Conservation (phyloP, 2,329 filamentous ascomycete species). For the Emmonsiellopsis sp. region DNA sequence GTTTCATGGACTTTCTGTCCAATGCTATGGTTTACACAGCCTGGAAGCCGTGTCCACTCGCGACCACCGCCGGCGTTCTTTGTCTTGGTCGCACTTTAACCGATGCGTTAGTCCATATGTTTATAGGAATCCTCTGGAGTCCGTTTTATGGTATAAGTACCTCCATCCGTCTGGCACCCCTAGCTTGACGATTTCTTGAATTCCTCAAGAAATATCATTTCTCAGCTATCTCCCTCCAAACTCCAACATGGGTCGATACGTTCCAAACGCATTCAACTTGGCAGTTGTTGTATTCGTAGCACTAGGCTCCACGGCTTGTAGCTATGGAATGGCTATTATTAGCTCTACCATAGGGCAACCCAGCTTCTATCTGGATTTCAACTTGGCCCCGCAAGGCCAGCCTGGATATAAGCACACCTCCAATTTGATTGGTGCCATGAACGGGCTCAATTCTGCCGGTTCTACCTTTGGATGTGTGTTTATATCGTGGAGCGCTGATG, state of each 20-base stretch:
- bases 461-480: constrained; percentile 27
- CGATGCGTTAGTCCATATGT: no score
- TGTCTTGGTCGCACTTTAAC: no score
- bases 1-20: no score
- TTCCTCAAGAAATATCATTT: background rate
- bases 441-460: constrained; percentile 38
- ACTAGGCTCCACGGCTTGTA: constrained; percentile 24
- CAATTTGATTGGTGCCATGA: constrained; percentile 35
- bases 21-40: no score
- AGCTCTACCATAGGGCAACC: constrained; percentile 39
- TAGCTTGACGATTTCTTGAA: background rate
- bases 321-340: constrained; percentile 28
- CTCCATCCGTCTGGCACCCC: no score
- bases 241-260: constrained; percentile 4
- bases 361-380: constrained; percentile 35
- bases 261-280: constrained; percentile 23
- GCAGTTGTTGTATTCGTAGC: constrained; percentile 25
- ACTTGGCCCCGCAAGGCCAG: constrained; percentile 27
- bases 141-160: no score
- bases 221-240: background rate
- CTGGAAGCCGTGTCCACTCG: no score
- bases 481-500: constrained; percentile 32
- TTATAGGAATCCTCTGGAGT: no score
- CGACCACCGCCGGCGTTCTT: no score
- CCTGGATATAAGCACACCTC: constrained; percentile 34